Conservation (phyloP, 306 rosid genomes). For the Cicer yamashitae region DNA sequence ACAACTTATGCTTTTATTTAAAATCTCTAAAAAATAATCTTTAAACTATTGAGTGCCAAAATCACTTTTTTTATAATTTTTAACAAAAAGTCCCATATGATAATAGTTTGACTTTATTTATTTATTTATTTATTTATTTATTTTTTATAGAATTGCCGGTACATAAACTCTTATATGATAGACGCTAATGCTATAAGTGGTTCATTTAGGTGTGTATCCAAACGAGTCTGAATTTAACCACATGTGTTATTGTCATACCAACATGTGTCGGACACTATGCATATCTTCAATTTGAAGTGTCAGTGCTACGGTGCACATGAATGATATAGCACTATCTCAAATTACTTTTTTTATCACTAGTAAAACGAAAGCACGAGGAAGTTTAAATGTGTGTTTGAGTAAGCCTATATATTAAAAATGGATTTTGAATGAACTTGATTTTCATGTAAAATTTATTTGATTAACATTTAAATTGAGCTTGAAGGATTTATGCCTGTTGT, state of each 20-base stretch:
- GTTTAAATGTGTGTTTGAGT: conserved; percentile 4
- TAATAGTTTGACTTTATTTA: neutral
- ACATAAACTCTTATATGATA: no score
- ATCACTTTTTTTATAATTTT: no score
- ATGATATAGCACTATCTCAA: neutral
- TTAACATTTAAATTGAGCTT: neutral
- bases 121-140: neutral
- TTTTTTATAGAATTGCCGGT: no score
- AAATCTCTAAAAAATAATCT: no score
- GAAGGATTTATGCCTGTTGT: neutral
- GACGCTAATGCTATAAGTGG: no score
- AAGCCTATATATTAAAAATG: neutral
- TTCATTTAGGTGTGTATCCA: no score
- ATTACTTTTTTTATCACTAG: neutral
- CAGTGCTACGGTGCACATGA: neutral
- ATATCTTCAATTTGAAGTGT: neutral
- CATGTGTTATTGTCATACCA: neutral
- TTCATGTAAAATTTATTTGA: neutral
- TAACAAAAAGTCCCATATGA: no score
- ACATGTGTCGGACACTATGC: neutral
- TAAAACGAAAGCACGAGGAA: neutral
- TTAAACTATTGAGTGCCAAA: no score
- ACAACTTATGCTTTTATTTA: no score
- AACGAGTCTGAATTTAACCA: neutral
- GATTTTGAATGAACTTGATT: neutral